Evolutionary conservation across 306 rosid genomes (phyloP).

Genomic region (Crotalaria pallida): DNA sequence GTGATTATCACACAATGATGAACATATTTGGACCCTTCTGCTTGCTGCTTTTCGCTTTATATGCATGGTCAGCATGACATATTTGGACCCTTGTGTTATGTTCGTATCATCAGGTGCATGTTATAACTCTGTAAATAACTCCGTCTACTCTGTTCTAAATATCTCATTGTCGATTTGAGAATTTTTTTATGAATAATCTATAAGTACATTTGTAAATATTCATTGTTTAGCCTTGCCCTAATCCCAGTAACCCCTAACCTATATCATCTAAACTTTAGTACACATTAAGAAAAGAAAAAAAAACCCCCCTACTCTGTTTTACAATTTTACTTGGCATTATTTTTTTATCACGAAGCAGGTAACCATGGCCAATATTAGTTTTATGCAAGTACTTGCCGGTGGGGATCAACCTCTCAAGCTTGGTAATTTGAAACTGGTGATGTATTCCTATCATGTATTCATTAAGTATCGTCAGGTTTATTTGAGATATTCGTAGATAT

Average conservation of each 20-base stretch:
- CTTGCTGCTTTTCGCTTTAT: background rate
- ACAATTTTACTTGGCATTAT: background rate
- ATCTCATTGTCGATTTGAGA: no score
- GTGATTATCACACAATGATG: constrained; percentile 12
- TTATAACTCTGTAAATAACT: background rate
- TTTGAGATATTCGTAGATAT: no score
- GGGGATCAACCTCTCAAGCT: background rate
- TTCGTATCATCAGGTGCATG: background rate
- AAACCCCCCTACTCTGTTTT: no score
- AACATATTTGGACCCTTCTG: background rate
- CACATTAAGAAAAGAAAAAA: no score
- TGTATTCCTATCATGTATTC: no score
- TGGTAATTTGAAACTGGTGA: no score
- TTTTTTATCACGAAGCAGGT: background rate
- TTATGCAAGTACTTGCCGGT: background rate
- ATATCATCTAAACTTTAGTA: no score
- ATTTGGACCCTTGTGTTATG: background rate
- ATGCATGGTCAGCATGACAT: background rate
- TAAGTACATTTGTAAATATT: no score
- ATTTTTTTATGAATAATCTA: no score
- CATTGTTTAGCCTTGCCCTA: no score
- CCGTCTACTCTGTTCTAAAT: background rate
- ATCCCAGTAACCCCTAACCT: no score
- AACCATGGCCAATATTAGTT: background rate
- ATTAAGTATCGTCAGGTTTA: no score